These are phyloP conservation scores for Cercospora brassicicola DNA, from an alignment of 2,329 filamentous ascomycete species.

Conservation along the genomic window DNA sequence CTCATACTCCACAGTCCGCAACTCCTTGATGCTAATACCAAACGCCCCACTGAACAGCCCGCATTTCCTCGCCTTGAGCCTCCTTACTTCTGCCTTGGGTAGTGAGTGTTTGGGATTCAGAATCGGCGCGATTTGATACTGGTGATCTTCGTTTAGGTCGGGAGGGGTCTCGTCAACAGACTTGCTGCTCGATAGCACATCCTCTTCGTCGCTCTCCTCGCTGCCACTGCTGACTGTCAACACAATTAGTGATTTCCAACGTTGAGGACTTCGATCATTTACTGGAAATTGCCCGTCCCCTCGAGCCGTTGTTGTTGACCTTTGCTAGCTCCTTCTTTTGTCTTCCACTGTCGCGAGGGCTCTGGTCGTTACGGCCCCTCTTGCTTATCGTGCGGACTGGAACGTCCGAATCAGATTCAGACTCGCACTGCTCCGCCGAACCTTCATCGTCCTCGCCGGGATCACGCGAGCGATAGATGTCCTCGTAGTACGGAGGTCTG, in stretches of 20 bases:
- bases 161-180: background rate
- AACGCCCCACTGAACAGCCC: conserved; percentile 8
- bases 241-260: background rate
- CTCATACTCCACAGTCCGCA: background rate
- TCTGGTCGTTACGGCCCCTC: conserved; percentile 1
- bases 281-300: background rate
- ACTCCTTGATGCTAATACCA: background rate
- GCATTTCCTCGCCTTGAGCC: conserved; percentile 24
- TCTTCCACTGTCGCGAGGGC: background rate
- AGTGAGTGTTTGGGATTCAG: conserved; percentile 22
- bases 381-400: background rate
- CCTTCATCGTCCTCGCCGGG: conserved; percentile 24
- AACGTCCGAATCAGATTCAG: conserved; percentile 27
- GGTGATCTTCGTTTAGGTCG: background rate
- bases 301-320: background rate
- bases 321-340: background rate
- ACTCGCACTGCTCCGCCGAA: conserved; percentile 27
- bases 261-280: background rate
- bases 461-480: conserved; percentile 25
- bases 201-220: background rate
- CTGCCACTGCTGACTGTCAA: background rate
- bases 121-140: conserved; percentile 19
- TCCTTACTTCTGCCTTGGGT: conserved; percentile 10
- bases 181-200: background rate
- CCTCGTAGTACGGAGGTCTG: conserved; percentile 27